Base-by-base conservation (phyloP, 768 basidiomycete species). In the Amanita subjunquillea region DNA sequence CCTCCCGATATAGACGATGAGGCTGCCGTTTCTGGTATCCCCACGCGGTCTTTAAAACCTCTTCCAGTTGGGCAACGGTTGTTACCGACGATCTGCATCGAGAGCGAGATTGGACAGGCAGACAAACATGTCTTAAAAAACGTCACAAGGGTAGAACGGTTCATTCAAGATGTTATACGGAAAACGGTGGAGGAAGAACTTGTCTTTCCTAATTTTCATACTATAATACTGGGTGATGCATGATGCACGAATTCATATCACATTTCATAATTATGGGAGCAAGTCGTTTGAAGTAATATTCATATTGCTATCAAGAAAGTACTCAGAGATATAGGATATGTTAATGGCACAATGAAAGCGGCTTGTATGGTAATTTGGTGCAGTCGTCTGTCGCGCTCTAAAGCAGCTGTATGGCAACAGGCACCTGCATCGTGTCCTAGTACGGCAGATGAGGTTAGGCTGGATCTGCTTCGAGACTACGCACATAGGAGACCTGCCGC, bases 101-200 rank as follows among this genome's bases (percentile, higher is more conserved):
- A 98, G 68, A 92, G 89, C 61, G 94, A 97, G 72, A 95, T 98
- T 48, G 95, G 95, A 3, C 90, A 97, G 71, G 72, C 85, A 44
- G 93, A 97, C 64, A 95, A 93, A 57, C 94, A 98, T 70, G 90
- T 96, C 9, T 63, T 97, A 57, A 90, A 93, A 68, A 97, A 98
- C 58, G 95, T 97, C 23, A 91, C 90, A 3, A 82, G 95, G 53
- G 88, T 99, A 10, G 95, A 99, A 67, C 75, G 85, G 32, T 97
- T 97, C 66, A 91, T 98, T 48, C 87, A 93, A 65, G 93, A 98
- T 61, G 90, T 95, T 32, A 86, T 97, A 55, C 79, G 95, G 55
- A 97, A 90, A 65, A 94, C 92, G 2, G 70, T 99, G 42, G 93
- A 96, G 64, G 95, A 96, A 61, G 94, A 96, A 68, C 75, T 97